Percentiles rank a stretch among this genome's conserved stretches.
These are phyloP conservation scores for Aquilaria malaccensis DNA, from an alignment of 345 rosid genomes.

Conservation along the genomic window DNA sequence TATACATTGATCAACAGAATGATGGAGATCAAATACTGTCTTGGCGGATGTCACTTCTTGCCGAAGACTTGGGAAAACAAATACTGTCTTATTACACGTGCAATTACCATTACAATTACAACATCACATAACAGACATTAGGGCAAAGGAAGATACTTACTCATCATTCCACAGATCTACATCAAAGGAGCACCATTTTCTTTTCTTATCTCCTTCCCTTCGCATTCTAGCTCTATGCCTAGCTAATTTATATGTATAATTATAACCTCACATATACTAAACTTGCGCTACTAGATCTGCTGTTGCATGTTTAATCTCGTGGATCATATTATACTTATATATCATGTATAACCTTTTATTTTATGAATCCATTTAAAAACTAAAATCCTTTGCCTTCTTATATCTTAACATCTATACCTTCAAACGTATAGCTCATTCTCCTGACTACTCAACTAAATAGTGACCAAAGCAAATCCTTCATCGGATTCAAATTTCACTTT, in stretches of 20 bases:
- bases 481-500: constrained; percentile 32
- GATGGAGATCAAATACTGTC: too few relatives aligned
- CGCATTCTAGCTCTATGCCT: constrained; percentile 5
- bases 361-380: too few relatives aligned
- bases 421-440: constrained; percentile 44
- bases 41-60: too few relatives aligned
- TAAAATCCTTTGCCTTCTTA: constrained; percentile 1
- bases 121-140: too few relatives aligned
- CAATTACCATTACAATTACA: too few relatives aligned
- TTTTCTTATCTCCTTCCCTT: constrained; percentile 12
- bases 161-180: constrained; percentile 30
- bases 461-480: constrained; percentile 34
- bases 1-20: too few relatives aligned
- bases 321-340: too few relatives aligned
- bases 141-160: constrained; percentile 2
- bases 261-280: too few relatives aligned
- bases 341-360: too few relatives aligned
- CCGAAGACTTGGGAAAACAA: too few relatives aligned
- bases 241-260: too few relatives aligned
- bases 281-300: constrained; percentile 23
- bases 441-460: constrained; percentile 31
- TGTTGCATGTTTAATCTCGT: not conserved
- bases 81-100: not conserved
- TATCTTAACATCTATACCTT: constrained; percentile 28
- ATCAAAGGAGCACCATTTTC: constrained; percentile 32